Evolutionary conservation across 192 early-diverging fungal species (phyloP).

Genomic region (Coemansia sp.): DNA sequence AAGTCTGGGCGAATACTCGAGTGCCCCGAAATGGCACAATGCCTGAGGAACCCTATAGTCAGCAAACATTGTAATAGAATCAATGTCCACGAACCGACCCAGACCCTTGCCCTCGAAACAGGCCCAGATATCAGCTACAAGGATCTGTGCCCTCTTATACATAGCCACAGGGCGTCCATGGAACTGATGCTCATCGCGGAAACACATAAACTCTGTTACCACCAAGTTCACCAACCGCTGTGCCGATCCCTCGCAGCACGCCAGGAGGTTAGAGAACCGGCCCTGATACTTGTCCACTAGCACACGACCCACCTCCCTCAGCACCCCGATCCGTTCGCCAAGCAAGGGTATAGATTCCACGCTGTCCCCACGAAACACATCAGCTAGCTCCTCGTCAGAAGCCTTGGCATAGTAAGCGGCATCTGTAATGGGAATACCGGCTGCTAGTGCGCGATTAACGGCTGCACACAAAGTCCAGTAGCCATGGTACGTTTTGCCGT

Average conservation of each 20-base stretch:
- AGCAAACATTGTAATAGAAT: slow-evolving; percentile 88
- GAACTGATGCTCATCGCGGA: slow-evolving; percentile 68
- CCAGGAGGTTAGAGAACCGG: slow-evolving; percentile 64
- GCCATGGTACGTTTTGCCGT: slow-evolving; percentile 67
- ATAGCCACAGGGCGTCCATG: slow-evolving; percentile 62
- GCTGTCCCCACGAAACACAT: slow-evolving; percentile 67
- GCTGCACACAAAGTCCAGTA: slow-evolving; percentile 86
- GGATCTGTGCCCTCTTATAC: slow-evolving; percentile 84
- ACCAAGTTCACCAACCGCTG: slow-evolving; percentile 63
- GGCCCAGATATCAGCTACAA: slow-evolving; percentile 86
- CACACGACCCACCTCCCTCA: slow-evolving; percentile 74
- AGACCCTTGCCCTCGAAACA: slow-evolving; percentile 73
- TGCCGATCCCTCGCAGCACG: slow-evolving; percentile 58
- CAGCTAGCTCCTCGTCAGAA: slow-evolving; percentile 46
- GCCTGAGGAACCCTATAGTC: slow-evolving; percentile 85
- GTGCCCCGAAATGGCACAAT: slow-evolving; percentile 68
- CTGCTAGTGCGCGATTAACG: slow-evolving; percentile 68
- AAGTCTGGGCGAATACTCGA: slow-evolving; percentile 70
- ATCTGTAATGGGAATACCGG: slow-evolving; percentile 66
- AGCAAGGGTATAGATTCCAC: slow-evolving; percentile 67
- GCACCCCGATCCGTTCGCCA: slow-evolving; percentile 61
- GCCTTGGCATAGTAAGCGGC: slow-evolving; percentile 60
- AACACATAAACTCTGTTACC: slow-evolving; percentile 66
- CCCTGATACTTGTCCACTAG: slow-evolving; percentile 66
- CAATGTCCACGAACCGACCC: slow-evolving; percentile 76